Base-by-base conservation (phyloP, 1,139 yeast genomes). In the Hanseniaspora sp. region DNA sequence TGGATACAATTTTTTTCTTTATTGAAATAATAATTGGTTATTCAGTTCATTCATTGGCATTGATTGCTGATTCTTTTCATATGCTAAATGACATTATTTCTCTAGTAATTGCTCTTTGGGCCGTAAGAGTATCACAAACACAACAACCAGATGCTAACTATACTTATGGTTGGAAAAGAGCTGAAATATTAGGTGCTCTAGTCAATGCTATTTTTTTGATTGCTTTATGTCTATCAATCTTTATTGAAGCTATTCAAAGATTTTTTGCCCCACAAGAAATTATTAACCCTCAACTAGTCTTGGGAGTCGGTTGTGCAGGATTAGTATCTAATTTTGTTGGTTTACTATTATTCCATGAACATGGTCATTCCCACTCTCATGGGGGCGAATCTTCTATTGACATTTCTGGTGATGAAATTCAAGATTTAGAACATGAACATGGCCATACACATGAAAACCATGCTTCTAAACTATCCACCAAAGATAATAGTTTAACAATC, bases 121-220 rank as follows among this genome's bases (percentile, higher is more conserved):
- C 98, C 0, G 97, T 92, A 30, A 78, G 79, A 59, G 95, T 88
- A 29, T 88, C 96, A 57, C 84, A 84, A 64, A 81, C 79, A 52
- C 78, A 82, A 64, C 82, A 84, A 23, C 95, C 95, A 1, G 95
- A 87, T 67, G 85, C 92, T 5, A 80, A 80, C 58, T 90, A 86
- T 69, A 90, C 96, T 5, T 90, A 90, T 64, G 97, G 96, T 12
- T 86, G 96, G 95, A 95, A 86, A 70, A 76, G 96, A 64, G 97
- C 96, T 7, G 97, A 86, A 70, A 90, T 88, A 59, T 76, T 87
- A 62, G 96, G 96, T 58, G 98, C 98, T 5, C 74, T 92, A 58
- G 78, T 92, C 61, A 92, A 92, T 65, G 96, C 96, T 1, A 96
- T 92, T 13, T 92, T 92, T 63, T 71, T 92, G 59, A 74, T 92